Evolutionary conservation across 768 basidiomycete species (phyloP), one percentile per base, ranked within the genome.

Genomic region (Pulveroboletus sp.): DNA sequence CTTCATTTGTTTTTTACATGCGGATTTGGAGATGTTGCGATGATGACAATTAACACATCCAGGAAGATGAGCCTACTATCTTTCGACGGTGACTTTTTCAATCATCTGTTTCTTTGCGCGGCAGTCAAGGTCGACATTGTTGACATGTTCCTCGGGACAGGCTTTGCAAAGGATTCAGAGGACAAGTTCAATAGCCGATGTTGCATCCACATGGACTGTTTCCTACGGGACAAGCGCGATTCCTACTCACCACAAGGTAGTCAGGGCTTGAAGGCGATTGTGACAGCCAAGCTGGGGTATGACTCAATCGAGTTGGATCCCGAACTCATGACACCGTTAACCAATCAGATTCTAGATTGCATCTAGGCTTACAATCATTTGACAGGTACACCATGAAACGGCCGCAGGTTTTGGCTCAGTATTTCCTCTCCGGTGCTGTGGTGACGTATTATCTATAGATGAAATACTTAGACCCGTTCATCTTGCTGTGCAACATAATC

Each of bases 391-490:
- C 96, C 1, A 76, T 91, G 67, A 95, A 98, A 63, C 92, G 94
- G 58, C 96, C 96, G 0, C 94, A 98, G 63, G 69, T 83, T 2
- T 81, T 99, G 16, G 95, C 96, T 0, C 91, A 94, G 63, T 99
- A 99, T 70, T 98, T 95, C 59, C 96, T 99, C 23, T 99, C 96
- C 67, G 96, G 98, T 77, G 96, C 96, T 0, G 96, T 98, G 10
- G 95, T 96, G n/a, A 99, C 96, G 1, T 98, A 99, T 68, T 98
- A 98, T 68, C 79, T 99, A 30, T 98, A 99, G 72, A 99, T 98
- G 96, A 99, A 98, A 93, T 99, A 99, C 61, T 94, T 99, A 10
- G 94, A 98, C 63, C 96, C 96, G 0, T 99, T 99, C 78, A 91
- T 99, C 54, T 99, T 95, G 9, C 72, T 99, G 31, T 98, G 96